Evolutionary conservation across 2,329 filamentous ascomycete species (phyloP).

Genomic region (Lecanicillium sp.): DNA sequence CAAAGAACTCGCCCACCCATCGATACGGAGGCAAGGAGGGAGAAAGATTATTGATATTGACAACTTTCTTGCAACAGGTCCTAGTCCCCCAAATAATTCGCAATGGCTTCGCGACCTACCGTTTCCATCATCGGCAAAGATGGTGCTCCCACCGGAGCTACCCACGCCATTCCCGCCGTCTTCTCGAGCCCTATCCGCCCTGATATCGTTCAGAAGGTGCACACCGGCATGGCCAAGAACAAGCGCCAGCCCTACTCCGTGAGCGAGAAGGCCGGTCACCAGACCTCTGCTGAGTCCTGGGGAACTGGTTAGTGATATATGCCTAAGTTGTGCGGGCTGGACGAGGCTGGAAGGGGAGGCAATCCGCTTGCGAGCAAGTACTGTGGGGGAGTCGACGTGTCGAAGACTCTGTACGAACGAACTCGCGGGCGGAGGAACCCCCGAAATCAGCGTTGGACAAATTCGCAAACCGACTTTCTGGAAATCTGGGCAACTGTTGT

Average conservation of each 20-base stretch:
- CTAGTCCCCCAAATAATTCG: constrained; percentile 35
- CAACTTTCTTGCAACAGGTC: constrained; percentile 21
- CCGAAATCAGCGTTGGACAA: too few species aligned
- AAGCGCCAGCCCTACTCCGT: constrained; percentile 99
- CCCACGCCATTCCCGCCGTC: constrained; percentile 90
- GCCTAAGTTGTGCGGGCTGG: neutral
- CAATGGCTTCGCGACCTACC: constrained; percentile 94
- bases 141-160: constrained; percentile 84
- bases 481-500: too few species aligned
- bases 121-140: constrained; percentile 96
- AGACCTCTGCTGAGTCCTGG: constrained; percentile 99
- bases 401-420: neutral
- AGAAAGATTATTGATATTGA: constrained; percentile 4
- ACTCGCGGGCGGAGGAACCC: too few species aligned
- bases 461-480: too few species aligned
- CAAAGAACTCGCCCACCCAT: neutral
- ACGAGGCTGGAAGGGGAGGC: neutral
- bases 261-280: constrained; percentile 99
- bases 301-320: constrained; percentile 77
- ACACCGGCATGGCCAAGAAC: constrained; percentile 99
- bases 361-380: neutral
- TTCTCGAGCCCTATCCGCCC: constrained; percentile 96
- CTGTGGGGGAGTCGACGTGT: neutral
- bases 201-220: constrained; percentile 98
- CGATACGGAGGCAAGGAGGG: neutral